Evolutionary conservation across 2,329 filamentous ascomycete genomes (phyloP).

Genomic region (Cryphonectria parasitica): DNA sequence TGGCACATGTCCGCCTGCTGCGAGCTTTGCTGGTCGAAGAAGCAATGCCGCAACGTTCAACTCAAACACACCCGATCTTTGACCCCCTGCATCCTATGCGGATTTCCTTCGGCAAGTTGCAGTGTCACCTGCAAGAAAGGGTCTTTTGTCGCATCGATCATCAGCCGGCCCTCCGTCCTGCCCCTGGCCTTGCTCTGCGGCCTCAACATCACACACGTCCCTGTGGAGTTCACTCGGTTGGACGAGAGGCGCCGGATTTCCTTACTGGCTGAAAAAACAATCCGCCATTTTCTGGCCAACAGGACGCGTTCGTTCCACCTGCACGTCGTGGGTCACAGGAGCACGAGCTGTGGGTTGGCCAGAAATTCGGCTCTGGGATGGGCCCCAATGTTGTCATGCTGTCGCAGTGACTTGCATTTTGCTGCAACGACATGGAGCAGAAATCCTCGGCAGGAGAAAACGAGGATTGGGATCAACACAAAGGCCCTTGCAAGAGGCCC

Average conservation of each 20-base stretch:
- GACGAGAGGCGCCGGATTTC: slow-evolving; percentile 14
- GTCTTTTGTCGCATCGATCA: background rate
- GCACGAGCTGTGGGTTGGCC: slow-evolving; percentile 20
- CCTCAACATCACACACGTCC: slow-evolving; percentile 9
- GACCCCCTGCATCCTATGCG: background rate
- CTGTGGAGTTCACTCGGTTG: slow-evolving; percentile 16
- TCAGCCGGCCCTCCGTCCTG: background rate
- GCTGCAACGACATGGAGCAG: slow-evolving; percentile 7
- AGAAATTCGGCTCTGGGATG: slow-evolving; percentile 17
- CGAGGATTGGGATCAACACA: background rate
- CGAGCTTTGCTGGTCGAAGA: background rate
- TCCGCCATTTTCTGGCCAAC: slow-evolving; percentile 28
- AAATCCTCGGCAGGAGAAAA: background rate
- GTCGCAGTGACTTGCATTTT: slow-evolving; percentile 2
- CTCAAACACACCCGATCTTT: slow-evolving; percentile 4
- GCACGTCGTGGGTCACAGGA: background rate
- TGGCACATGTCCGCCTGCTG: background rate
- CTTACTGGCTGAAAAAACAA: slow-evolving; percentile 25
- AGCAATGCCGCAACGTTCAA: slow-evolving; percentile 7
- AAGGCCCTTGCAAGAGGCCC: background rate
- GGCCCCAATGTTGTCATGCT: background rate
- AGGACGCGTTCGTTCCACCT: slow-evolving; percentile 11
- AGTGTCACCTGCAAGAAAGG: slow-evolving; percentile 11
- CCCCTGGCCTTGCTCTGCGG: background rate
- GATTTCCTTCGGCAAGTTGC: slow-evolving; percentile 2